phyloP scores from a whole-genome alignment of 2,329 filamentous ascomycete species.

The Cyphellophora europaea region DNA sequence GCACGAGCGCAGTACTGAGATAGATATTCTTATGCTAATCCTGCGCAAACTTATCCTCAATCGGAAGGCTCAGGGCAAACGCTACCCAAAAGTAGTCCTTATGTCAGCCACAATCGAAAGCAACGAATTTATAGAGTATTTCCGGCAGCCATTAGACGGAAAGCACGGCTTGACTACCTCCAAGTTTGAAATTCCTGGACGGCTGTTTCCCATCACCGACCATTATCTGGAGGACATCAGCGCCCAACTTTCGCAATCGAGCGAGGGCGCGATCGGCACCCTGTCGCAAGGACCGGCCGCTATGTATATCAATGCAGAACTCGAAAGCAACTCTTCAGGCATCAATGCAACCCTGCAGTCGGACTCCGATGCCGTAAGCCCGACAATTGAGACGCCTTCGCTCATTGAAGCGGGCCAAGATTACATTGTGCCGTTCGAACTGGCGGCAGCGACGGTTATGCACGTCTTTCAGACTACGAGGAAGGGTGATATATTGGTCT shows the following conservation, averaged over 20 bases:
- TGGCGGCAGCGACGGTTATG: slow-evolving; percentile 35
- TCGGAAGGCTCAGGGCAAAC: slow-evolving; percentile 34
- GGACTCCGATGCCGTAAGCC: too few relatives aligned
- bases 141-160: slow-evolving; percentile 37
- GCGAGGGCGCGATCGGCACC: too few relatives aligned
- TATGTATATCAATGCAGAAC: too few relatives aligned
- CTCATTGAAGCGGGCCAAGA: too few relatives aligned
- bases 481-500: slow-evolving; percentile 70
- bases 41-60: slow-evolving; percentile 69
- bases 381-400: too few relatives aligned
- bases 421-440: slow-evolving; percentile 24
- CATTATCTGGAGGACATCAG: slow-evolving; percentile 88
- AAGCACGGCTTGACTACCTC: slow-evolving; percentile 25
- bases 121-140: slow-evolving; percentile 78
- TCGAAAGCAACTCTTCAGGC: too few relatives aligned
- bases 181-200: slow-evolving; percentile 82
- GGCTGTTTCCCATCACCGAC: slow-evolving; percentile 82
- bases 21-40: slow-evolving; percentile 87
- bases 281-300: too few relatives aligned
- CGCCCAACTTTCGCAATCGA: too few relatives aligned
- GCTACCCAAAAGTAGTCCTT: slow-evolving; percentile 80
- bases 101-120: slow-evolving; percentile 98
- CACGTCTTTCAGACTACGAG: slow-evolving; percentile 35
- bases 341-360: too few relatives aligned
- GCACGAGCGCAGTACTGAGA: slow-evolving; percentile 91